Conservation (phyloP, 163 green algal species). For the Scenedesmus sp. region DNA sequence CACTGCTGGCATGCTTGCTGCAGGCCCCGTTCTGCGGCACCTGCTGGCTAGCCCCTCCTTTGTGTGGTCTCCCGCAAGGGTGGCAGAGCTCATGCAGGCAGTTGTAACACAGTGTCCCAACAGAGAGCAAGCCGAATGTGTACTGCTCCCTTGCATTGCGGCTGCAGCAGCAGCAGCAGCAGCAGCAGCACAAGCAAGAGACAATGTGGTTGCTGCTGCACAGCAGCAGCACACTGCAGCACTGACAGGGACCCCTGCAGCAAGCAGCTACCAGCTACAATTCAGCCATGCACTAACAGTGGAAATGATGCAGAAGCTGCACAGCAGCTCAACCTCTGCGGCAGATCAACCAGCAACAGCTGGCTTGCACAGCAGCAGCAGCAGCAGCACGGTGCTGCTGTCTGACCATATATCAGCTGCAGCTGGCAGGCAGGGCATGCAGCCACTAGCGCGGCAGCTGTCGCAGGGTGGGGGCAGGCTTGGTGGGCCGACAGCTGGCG, state of each 20-base stretch:
- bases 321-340: not conserved
- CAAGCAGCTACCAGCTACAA: not conserved
- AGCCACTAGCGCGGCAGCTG: slow-evolving; percentile 58
- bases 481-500: not conserved
- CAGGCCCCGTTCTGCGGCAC: too few species aligned
- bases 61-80: not conserved
- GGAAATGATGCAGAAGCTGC: not conserved
- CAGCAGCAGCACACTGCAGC: not conserved
- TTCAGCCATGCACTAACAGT: not conserved
- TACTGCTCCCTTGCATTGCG: not conserved
- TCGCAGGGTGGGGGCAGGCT: slow-evolving; percentile 57
- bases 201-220: not conserved
- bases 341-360: not conserved
- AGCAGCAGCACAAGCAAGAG: not conserved
- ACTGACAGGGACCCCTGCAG: not conserved
- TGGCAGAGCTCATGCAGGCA: not conserved
- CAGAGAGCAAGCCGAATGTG: not conserved
- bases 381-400: not conserved
- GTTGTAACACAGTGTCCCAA: not conserved
- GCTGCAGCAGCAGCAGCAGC: slow-evolving; percentile 10
- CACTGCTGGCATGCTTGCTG: not conserved
- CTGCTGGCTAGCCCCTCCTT: not conserved
- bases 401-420: slow-evolving; percentile 66
- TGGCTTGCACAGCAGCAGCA: not conserved
- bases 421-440: too few species aligned